Conservation (phyloP, 1,284 basidiomycete genomes). For the Golubevia sp. region DNA sequence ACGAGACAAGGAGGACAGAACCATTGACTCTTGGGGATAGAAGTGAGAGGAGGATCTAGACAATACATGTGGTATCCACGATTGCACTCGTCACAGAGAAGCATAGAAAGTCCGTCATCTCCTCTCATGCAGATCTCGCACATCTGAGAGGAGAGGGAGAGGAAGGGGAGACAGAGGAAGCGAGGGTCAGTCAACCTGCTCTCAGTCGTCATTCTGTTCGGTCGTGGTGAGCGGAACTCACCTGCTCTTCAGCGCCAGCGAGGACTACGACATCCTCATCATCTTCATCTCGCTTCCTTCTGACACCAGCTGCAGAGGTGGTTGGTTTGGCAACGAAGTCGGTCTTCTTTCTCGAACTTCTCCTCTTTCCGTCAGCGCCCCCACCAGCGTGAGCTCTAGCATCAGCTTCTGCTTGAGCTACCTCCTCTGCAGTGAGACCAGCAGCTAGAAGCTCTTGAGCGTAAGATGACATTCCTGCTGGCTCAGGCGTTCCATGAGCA, state of each 20-base stretch:
- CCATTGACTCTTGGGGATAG: slow-evolving; percentile 91
- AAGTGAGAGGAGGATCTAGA: slow-evolving; percentile 82
- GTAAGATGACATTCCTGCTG: neutral
- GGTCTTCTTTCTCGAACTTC: slow-evolving; percentile 2
- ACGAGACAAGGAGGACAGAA: slow-evolving; percentile 92
- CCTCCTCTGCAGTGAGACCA: slow-evolving; percentile 3
- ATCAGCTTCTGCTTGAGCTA: slow-evolving; percentile 7
- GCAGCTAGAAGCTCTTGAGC: slow-evolving; percentile 6
- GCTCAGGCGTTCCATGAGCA: neutral
- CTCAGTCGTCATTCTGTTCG: no score
- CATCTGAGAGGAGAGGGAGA: slow-evolving; percentile 38
- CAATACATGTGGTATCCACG: slow-evolving; percentile 96
- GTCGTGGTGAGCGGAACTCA: no score
- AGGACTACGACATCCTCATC: neutral
- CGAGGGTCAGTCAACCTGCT: no score
- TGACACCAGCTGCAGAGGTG: neutral
- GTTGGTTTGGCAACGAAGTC: slow-evolving; percentile 1
- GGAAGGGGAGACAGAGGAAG: slow-evolving; percentile 24
- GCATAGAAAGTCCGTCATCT: slow-evolving; percentile 84
- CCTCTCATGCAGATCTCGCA: slow-evolving; percentile 71
- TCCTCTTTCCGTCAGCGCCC: neutral
- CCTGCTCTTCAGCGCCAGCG: slow-evolving; percentile 11
- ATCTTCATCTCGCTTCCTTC: slow-evolving; percentile 3
- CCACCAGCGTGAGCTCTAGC: neutral
- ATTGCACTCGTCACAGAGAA: slow-evolving; percentile 96